phyloP scores from a whole-genome alignment of 441 rosid species.

The Pelargonium myrrhifolium region DNA sequence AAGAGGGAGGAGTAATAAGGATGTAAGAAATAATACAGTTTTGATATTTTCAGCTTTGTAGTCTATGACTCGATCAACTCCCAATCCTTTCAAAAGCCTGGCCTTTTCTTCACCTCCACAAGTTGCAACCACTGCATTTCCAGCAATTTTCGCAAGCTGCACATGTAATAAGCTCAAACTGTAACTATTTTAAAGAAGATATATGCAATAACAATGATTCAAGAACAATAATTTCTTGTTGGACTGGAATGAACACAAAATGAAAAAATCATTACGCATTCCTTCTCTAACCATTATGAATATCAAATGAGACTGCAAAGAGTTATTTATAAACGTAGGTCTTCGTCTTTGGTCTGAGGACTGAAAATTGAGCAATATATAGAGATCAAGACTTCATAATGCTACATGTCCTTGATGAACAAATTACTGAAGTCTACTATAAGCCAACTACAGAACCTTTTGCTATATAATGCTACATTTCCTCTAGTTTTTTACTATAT shows the following conservation, averaged over 20 bases:
- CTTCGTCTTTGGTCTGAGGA: background rate
- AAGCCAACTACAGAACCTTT: background rate
- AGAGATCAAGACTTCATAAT: background rate
- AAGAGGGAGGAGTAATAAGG: conserved; percentile 8
- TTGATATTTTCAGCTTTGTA: conserved; percentile 79
- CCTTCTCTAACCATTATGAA: background rate
- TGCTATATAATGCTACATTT: too few relatives aligned
- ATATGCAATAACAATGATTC: background rate
- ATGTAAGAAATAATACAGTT: conserved; percentile 44
- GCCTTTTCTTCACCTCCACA: conserved; percentile 93
- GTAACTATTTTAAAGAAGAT: background rate
- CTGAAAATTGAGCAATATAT: background rate
- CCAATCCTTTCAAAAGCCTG: conserved; percentile 64
- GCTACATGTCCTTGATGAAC: background rate
- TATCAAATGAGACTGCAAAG: background rate
- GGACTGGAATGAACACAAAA: background rate
- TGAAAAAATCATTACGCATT: too few relatives aligned
- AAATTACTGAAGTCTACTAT: background rate
- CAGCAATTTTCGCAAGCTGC: conserved; percentile 92
- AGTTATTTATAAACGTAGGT: background rate
- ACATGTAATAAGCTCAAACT: conserved; percentile 18
- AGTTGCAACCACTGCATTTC: conserved; percentile 83
- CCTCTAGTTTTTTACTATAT: too few relatives aligned
- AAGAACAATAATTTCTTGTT: background rate
- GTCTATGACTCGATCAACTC: conserved; percentile 83